phyloP scores from a whole-genome alignment of 176 grass and related monocot species.

The Aegilops longissima region DNA sequence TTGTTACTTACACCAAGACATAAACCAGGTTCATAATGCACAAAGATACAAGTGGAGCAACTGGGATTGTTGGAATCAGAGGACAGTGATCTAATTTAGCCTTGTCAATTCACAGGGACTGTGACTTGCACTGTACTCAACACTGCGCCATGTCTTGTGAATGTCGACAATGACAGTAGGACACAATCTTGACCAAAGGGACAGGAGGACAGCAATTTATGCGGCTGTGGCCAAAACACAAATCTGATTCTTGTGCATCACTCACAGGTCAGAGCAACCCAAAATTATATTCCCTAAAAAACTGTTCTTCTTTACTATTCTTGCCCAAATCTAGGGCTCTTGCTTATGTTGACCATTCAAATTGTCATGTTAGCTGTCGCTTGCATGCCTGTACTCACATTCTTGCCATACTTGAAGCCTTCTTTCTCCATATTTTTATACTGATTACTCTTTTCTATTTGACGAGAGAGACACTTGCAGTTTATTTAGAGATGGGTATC shows the following conservation, averaged over 20 bases:
- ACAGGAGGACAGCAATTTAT: conserved; percentile 22
- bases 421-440: conserved; percentile 8
- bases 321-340: conserved; percentile 61
- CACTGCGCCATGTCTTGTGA: conserved; percentile 21
- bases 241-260: conserved; percentile 25
- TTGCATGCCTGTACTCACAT: not conserved
- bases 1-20: not conserved
- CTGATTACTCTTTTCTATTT: not conserved
- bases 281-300: conserved; percentile 31
- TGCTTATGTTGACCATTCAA: conserved; percentile 49
- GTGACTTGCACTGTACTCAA: conserved; percentile 13
- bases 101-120: conserved; percentile 21
- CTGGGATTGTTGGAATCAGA: not conserved
- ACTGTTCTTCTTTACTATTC: conserved; percentile 39
- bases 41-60: not conserved
- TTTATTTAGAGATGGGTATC: conserved; percentile 28
- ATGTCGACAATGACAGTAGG: conserved; percentile 45
- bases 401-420: conserved; percentile 29
- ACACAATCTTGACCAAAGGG: conserved; percentile 38
- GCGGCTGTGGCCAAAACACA: conserved; percentile 20
- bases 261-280: conserved; percentile 32
- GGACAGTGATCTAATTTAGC: not conserved
- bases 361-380: conserved; percentile 19
- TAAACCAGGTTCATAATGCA: not conserved
- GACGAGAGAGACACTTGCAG: conserved; percentile 30